These are phyloP conservation scores for Tricholoma sp. DNA, from an alignment of 768 basidiomycete genomes.

Conservation along the genomic window DNA sequence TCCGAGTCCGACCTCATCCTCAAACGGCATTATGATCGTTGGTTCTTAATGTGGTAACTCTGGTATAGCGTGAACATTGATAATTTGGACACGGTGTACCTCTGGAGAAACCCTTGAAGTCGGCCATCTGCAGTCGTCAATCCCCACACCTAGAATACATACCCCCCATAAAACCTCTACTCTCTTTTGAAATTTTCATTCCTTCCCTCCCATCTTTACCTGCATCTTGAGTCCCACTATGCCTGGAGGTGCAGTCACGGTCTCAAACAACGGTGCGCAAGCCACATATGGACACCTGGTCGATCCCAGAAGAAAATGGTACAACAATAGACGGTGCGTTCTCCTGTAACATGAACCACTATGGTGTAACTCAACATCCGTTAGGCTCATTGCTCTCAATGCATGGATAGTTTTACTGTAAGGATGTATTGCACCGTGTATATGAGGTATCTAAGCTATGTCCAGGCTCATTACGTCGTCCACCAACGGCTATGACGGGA, in stretches of 20 bases:
- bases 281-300: slow-evolving; percentile 45
- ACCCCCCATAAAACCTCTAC: slow-evolving; percentile 25
- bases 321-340: slow-evolving; percentile 63
- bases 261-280: slow-evolving; percentile 25
- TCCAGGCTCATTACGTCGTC: slow-evolving; percentile 68
- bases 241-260: slow-evolving; percentile 53
- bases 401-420: slow-evolving; percentile 67
- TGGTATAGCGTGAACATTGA: neutral
- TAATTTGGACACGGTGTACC: slow-evolving; percentile 28
- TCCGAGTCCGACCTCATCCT: neutral
- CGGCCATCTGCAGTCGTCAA: slow-evolving; percentile 27
- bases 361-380: neutral
- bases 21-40: slow-evolving; percentile 6
- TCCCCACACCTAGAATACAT: slow-evolving; percentile 13
- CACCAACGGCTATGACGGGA: slow-evolving; percentile 72
- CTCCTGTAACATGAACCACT: neutral
- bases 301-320: slow-evolving; percentile 68
- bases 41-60: neutral
- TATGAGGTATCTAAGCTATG: neutral
- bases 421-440: slow-evolving; percentile 12
- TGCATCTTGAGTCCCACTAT: slow-evolving; percentile 33
- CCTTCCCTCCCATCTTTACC: slow-evolving; percentile 21
- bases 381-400: slow-evolving; percentile 57
- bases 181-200: slow-evolving; percentile 22
- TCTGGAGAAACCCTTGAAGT: slow-evolving; percentile 32